phyloP scores from a whole-genome alignment of 2,329 filamentous ascomycete genomes.

The Pseudophaeomoniella oleicola region DNA sequence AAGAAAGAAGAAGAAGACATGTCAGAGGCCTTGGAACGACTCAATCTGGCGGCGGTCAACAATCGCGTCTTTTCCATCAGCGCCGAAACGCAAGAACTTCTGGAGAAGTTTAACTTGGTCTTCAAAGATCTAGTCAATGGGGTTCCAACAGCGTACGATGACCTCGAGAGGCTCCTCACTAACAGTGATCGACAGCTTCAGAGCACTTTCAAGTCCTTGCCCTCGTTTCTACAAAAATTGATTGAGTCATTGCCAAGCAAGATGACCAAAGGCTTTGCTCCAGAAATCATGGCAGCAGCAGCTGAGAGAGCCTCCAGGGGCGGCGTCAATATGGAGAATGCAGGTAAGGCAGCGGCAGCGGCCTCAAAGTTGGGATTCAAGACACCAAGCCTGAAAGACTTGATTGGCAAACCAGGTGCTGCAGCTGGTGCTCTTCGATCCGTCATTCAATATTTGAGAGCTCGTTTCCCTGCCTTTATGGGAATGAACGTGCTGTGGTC shows the following conservation, averaged over 20 bases:
- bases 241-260: conserved; percentile 74
- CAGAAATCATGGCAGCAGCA: conserved; percentile 67
- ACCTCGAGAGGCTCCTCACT: conserved; percentile 58
- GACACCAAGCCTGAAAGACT: conserved; percentile 58
- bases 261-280: conserved; percentile 59
- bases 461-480: conserved; percentile 78
- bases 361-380: conserved; percentile 52
- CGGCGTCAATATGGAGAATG: conserved; percentile 42
- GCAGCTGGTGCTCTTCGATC: conserved; percentile 71
- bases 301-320: conserved; percentile 50
- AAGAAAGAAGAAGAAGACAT: conserved; percentile 58
- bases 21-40: conserved; percentile 60
- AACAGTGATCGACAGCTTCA: conserved; percentile 51
- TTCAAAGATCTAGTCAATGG: conserved; percentile 88
- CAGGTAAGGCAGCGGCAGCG: conserved; percentile 36
- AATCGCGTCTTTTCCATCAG: conserved; percentile 75
- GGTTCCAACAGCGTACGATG: conserved; percentile 82
- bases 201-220: conserved; percentile 52
- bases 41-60: conserved; percentile 72
- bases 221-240: conserved; percentile 67
- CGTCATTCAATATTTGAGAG: conserved; percentile 79
- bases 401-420: conserved; percentile 77
- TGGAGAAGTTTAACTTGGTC: conserved; percentile 73
- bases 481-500: conserved; percentile 88
- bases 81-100: conserved; percentile 67